These are phyloP conservation scores for Trichoderma lentiforme DNA, from an alignment of 2,329 filamentous ascomycete species.

Conservation along the genomic window DNA sequence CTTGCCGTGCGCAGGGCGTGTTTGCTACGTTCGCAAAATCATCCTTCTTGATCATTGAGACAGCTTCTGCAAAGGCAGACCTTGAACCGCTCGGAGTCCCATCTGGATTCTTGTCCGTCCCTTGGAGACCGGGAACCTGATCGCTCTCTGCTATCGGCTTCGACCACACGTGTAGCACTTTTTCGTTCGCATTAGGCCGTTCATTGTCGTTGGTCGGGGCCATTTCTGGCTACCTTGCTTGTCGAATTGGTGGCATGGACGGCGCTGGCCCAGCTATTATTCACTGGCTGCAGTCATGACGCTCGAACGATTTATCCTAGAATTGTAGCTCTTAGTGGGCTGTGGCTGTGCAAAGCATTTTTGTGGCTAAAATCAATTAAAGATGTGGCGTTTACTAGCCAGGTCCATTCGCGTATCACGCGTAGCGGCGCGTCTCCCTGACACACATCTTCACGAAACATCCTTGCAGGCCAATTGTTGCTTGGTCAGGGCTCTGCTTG, in stretches of 20 bases:
- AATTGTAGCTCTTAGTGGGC: background rate
- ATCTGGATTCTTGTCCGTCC: conserved; percentile 14
- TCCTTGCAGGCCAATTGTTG: conserved; percentile 1
- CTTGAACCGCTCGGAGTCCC: conserved; percentile 19
- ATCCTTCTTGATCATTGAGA: conserved; percentile 62
- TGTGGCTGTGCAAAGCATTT: conserved; percentile 10
- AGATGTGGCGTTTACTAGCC: conserved; percentile 26
- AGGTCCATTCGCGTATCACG: conserved; percentile 30
- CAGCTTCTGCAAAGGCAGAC: conserved; percentile 52
- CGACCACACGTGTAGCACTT: conserved; percentile 37
- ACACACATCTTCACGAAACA: conserved; percentile 9
- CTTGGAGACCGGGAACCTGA: conserved; percentile 16
- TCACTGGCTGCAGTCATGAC: background rate
- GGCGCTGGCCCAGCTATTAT: background rate
- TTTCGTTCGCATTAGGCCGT: conserved; percentile 27
- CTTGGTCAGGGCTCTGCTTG: background rate
- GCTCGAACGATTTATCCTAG: conserved; percentile 7
- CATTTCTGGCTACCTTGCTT: conserved; percentile 35
- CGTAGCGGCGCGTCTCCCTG: conserved; percentile 34
- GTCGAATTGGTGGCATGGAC: conserved; percentile 15
- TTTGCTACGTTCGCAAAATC: conserved; percentile 73
- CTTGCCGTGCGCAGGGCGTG: conserved; percentile 79
- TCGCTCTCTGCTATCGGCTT: conserved; percentile 32
- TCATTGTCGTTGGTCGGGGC: conserved; percentile 31
- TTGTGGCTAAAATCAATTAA: conserved; percentile 33